A percentile compares a stretch with the other conserved stretches of the same genome.
phyloP scores from a whole-genome alignment of 176 grass and related monocot genomes.

The Puccinellia tenuiflora region DNA sequence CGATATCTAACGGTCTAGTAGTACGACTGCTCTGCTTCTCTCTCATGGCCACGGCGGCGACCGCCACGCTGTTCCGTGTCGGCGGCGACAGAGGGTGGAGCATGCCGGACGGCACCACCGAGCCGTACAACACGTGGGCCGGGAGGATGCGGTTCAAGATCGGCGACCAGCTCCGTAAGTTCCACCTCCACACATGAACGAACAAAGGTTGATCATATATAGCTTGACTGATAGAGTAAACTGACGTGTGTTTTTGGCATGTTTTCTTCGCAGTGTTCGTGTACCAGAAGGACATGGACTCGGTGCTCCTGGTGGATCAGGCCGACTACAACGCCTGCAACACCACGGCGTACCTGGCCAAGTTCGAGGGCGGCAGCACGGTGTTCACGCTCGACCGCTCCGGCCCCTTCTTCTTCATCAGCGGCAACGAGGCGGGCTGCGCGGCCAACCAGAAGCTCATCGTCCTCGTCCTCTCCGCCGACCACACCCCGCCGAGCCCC shows the following conservation, averaged over 20 bases:
- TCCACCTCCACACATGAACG: no score
- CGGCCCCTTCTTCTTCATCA: conserved; percentile 77
- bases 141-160: conserved; percentile 36
- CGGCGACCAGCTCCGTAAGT: conserved; percentile 71
- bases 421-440: conserved; percentile 50
- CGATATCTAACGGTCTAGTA: not conserved
- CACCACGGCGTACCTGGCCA: conserved; percentile 26
- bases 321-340: conserved; percentile 66
- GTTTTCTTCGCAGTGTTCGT: conserved; percentile 48
- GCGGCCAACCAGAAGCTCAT: conserved; percentile 54
- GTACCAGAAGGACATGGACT: conserved; percentile 46
- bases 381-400: conserved; percentile 58
- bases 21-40: not conserved
- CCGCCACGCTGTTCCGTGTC: conserved; percentile 17
- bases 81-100: conserved; percentile 53
- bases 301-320: conserved; percentile 56
- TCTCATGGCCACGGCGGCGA: no score
- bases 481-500: not conserved
- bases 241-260: not conserved
- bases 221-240: no score
- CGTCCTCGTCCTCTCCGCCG: conserved; percentile 41
- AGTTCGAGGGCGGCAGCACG: conserved; percentile 56
- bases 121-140: conserved; percentile 54
- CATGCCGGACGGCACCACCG: conserved; percentile 33
- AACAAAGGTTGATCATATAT: no score